Percentiles rank a stretch among this genome's conserved stretches.
phyloP scores from a whole-genome alignment of 768 basidiomycete genomes.

The Boletus reticuloceps region DNA sequence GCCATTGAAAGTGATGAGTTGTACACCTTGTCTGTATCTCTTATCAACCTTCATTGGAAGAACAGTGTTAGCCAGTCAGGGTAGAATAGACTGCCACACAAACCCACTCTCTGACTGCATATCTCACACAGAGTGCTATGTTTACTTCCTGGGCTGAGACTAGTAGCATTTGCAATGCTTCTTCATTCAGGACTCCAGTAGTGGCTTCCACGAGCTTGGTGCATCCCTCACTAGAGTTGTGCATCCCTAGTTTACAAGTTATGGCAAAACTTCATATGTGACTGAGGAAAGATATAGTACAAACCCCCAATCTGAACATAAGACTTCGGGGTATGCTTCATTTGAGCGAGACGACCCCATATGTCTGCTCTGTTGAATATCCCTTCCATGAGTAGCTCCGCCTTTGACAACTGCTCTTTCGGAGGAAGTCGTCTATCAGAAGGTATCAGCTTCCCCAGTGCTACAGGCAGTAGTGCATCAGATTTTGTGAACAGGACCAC shows the following conservation, averaged over 20 bases:
- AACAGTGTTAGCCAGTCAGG: background rate
- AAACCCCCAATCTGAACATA: background rate
- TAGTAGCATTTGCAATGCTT: background rate
- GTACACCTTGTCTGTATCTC: no score
- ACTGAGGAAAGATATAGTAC: background rate
- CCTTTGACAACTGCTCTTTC: background rate
- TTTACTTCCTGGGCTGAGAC: conserved; percentile 8
- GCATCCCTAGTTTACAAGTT: background rate
- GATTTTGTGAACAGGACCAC: conserved; percentile 10
- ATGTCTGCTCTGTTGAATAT: background rate
- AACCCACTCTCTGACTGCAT: conserved; percentile 2
- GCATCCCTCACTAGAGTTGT: background rate
- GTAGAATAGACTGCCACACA: rapidly evolving
- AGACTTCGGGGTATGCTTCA: background rate
- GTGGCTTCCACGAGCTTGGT: background rate
- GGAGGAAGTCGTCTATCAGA: background rate
- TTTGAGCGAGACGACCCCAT: background rate
- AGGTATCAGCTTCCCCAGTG: background rate
- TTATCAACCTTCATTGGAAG: no score
- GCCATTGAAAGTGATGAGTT: no score
- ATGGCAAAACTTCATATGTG: background rate
- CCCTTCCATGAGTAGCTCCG: background rate
- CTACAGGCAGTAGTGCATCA: conserved; percentile 1
- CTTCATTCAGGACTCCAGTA: background rate
- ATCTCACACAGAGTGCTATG: conserved; percentile 2